phyloP scores from a whole-genome alignment of 805 yeast genomes.

The Aciculoconidium aculeatum region DNA sequence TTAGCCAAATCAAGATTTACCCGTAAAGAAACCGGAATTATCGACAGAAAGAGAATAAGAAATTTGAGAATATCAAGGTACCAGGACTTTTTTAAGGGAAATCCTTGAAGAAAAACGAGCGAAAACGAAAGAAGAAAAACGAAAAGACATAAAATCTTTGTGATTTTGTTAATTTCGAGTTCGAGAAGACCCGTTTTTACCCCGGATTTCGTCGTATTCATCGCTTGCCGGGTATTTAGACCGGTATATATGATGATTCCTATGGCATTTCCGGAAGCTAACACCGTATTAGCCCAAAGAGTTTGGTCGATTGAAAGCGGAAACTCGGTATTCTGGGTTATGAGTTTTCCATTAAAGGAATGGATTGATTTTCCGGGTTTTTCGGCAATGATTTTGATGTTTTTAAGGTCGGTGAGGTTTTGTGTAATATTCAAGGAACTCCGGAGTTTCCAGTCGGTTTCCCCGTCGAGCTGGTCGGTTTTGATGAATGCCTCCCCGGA shows the following conservation, averaged over 20 bases:
- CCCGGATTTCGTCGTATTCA: conserved; percentile 84
- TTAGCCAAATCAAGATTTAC: conserved; percentile 94
- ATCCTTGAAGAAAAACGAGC: conserved; percentile 78
- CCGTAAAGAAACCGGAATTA: conserved; percentile 91
- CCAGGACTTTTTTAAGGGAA: conserved; percentile 59
- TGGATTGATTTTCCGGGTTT: conserved; percentile 84
- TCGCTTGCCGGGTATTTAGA: conserved; percentile 84
- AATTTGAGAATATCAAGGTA: conserved; percentile 87
- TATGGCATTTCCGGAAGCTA: conserved; percentile 88
- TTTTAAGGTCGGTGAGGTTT: conserved; percentile 38
- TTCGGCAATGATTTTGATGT: conserved; percentile 55
- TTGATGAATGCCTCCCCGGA: conserved; percentile 89
- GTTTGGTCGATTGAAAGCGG: conserved; percentile 86
- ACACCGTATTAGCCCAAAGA: conserved; percentile 95
- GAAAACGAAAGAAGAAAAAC: conserved; percentile 74
- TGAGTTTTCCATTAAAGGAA: conserved; percentile 68
- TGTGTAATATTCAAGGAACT: conserved; percentile 75
- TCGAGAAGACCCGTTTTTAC: conserved; percentile 89
- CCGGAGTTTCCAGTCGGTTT: conserved; percentile 96
- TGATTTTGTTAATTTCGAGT: conserved; percentile 79
- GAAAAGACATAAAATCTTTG: conserved; percentile 82
- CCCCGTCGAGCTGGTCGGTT: conserved; percentile 98
- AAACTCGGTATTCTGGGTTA: conserved; percentile 39
- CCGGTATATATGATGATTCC: conserved; percentile 93
- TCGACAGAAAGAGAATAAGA: conserved; percentile 85